phyloP scores from a whole-genome alignment of 2,329 filamentous ascomycete species.

The Venturia effusa region DNA sequence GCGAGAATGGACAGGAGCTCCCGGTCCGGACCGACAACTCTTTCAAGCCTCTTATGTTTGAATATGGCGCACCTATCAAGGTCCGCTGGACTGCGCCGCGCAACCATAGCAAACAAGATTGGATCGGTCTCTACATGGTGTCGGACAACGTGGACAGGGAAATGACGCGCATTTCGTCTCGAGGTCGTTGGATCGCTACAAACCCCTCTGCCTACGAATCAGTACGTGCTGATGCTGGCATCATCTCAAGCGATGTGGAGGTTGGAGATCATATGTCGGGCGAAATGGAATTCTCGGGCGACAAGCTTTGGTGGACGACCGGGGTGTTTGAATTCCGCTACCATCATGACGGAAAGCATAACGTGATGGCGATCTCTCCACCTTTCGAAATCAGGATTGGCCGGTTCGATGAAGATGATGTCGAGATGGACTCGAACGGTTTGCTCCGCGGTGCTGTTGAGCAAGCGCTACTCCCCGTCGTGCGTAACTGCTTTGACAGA shows the following conservation, averaged over 20 bases:
- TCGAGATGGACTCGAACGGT: slow-evolving; percentile 47
- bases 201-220: slow-evolving; percentile 68
- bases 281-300: slow-evolving; percentile 77
- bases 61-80: slow-evolving; percentile 82
- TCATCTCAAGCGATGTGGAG: slow-evolving; percentile 57
- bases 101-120: slow-evolving; percentile 83
- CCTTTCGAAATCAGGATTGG: slow-evolving; percentile 84
- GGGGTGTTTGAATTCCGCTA: slow-evolving; percentile 96
- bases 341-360: slow-evolving; percentile 86
- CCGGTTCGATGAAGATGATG: slow-evolving; percentile 66
- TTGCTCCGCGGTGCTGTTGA: slow-evolving; percentile 63
- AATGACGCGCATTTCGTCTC: slow-evolving; percentile 69
- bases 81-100: slow-evolving; percentile 84
- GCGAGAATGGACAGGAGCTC: slow-evolving; percentile 55
- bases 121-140: slow-evolving; percentile 94
- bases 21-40: slow-evolving; percentile 53
- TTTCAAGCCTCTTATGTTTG: slow-evolving; percentile 65
- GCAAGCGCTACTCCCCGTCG: slow-evolving; percentile 64
- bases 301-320: slow-evolving; percentile 95
- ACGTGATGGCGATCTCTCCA: slow-evolving; percentile 85
- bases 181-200: slow-evolving; percentile 82
- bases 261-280: slow-evolving; percentile 46
- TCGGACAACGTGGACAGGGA: slow-evolving; percentile 85
- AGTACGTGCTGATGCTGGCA: slow-evolving; percentile 62
- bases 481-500: slow-evolving; percentile 86